Percentiles rank a stretch among this genome's conserved stretches.
These are phyloP conservation scores for Aspergillus campestris DNA, from an alignment of 495 filamentous ascomycete species.

Conservation along the genomic window DNA sequence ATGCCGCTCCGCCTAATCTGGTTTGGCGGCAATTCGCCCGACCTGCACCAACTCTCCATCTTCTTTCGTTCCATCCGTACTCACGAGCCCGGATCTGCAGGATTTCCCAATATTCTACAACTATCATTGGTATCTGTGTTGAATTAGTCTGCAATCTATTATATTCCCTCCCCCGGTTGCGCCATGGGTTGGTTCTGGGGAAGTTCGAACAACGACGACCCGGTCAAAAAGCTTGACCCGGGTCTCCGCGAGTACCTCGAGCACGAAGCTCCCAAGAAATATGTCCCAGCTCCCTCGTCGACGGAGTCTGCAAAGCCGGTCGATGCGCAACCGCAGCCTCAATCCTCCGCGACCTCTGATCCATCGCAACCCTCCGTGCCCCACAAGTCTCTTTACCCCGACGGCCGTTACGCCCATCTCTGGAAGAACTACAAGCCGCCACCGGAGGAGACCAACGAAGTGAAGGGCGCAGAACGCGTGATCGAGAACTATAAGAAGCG, in stretches of 20 bases:
- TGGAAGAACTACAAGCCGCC: slow-evolving; percentile 82
- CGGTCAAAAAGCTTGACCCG: slow-evolving; percentile 76
- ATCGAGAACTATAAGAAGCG: slow-evolving; percentile 78
- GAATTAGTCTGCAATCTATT: no score
- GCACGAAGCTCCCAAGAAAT: slow-evolving; percentile 72
- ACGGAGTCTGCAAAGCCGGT: slow-evolving; percentile 10
- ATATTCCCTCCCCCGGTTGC: not conserved
- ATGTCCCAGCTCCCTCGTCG: slow-evolving; percentile 34
- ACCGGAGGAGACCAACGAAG: slow-evolving; percentile 44
- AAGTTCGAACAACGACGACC: slow-evolving; percentile 47
- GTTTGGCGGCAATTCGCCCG: slow-evolving; percentile 9
- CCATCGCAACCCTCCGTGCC: slow-evolving; percentile 43
- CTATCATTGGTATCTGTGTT: not conserved
- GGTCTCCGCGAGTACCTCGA: slow-evolving; percentile 76
- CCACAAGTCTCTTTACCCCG: slow-evolving; percentile 52
- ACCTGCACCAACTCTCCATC: not conserved
- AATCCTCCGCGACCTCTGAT: slow-evolving; percentile 9
- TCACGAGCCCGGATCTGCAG: not conserved
- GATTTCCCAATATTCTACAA: not conserved
- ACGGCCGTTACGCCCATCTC: slow-evolving; percentile 88
- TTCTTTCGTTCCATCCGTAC: not conserved
- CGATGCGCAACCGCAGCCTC: slow-evolving; percentile 12
- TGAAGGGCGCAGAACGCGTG: slow-evolving; percentile 59
- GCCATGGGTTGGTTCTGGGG: slow-evolving; percentile 65
- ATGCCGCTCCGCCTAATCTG: slow-evolving; percentile 6